These are phyloP conservation scores for Clarireedia monteithiana DNA, from an alignment of 2,329 filamentous ascomycete genomes.

Conservation along the genomic window DNA sequence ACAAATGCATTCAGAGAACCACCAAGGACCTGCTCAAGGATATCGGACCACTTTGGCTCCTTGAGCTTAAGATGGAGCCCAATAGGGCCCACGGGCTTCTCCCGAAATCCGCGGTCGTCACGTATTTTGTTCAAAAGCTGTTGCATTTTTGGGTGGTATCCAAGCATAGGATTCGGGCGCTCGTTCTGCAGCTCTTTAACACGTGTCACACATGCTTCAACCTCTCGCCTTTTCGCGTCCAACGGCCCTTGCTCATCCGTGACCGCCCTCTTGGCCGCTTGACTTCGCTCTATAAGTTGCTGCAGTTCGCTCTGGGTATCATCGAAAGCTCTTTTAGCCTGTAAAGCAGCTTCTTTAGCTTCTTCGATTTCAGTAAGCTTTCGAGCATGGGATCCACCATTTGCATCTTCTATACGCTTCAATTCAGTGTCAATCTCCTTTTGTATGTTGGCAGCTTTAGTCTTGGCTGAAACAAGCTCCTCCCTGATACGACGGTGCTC, in stretches of 20 bases:
- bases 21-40: conserved; percentile 75
- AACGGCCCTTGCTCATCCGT: conserved; percentile 30
- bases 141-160: conserved; percentile 56
- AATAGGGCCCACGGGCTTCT: conserved; percentile 75
- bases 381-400: conserved; percentile 60
- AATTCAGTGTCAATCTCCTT: conserved; percentile 47
- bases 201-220: conserved; percentile 42
- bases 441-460: conserved; percentile 39
- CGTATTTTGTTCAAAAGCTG: conserved; percentile 61
- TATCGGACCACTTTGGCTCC: conserved; percentile 73
- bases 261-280: conserved; percentile 28
- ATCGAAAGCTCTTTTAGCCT: conserved; percentile 36
- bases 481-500: conserved; percentile 59
- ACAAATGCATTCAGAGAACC: conserved; percentile 66
- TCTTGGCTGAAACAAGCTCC: conserved; percentile 46
- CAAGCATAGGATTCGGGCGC: conserved; percentile 51
- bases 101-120: conserved; percentile 58
- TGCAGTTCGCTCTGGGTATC: conserved; percentile 35
- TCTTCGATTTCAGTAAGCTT: conserved; percentile 53
- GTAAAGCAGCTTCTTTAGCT: conserved; percentile 42
- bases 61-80: conserved; percentile 69
- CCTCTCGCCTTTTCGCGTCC: conserved; percentile 43
- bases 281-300: conserved; percentile 28
- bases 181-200: conserved; percentile 47
- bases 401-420: conserved; percentile 54